Conservation (phyloP, 2,329 filamentous ascomycete genomes). For the Rachicladosporium sp. region DNA sequence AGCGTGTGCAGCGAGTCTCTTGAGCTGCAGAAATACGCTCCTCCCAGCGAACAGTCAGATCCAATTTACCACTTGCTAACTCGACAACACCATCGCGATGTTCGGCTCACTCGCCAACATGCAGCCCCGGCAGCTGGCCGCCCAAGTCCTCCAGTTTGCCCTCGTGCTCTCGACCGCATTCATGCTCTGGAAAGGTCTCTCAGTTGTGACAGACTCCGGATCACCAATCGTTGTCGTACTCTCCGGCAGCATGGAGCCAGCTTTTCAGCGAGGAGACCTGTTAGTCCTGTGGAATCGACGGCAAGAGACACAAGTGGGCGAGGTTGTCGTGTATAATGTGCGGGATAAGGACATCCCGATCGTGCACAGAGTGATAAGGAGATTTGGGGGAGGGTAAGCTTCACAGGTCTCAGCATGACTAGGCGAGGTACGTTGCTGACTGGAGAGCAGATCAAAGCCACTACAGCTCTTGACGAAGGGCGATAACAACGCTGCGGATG, state of each 20-base stretch:
- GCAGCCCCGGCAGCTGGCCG: slow-evolving; percentile 69
- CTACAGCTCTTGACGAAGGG: slow-evolving; percentile 81
- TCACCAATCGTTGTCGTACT: slow-evolving; percentile 71
- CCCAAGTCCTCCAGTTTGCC: slow-evolving; percentile 79
- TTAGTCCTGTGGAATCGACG: slow-evolving; percentile 65
- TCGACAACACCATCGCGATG: slow-evolving; percentile 37
- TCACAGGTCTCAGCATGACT: neutral
- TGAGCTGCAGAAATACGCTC: too few species aligned
- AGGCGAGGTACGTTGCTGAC: slow-evolving; percentile 2
- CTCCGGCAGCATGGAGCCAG: slow-evolving; percentile 73
- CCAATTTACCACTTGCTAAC: too few species aligned
- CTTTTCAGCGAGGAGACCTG: slow-evolving; percentile 66
- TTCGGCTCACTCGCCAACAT: slow-evolving; percentile 50
- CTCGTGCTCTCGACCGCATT: slow-evolving; percentile 84
- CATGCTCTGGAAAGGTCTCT: slow-evolving; percentile 85
- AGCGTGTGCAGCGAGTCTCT: too few species aligned
- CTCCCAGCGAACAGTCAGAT: too few species aligned
- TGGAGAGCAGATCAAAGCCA: slow-evolving; percentile 30
- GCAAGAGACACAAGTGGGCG: slow-evolving; percentile 52
- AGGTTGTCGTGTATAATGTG: slow-evolving; percentile 73
- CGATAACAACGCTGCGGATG: slow-evolving; percentile 89
- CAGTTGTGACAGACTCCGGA: slow-evolving; percentile 54
- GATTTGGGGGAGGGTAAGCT: slow-evolving; percentile 47
- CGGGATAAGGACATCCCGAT: slow-evolving; percentile 93
- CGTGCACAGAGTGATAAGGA: slow-evolving; percentile 79